These are phyloP conservation scores for Clitopilus passeckerianus DNA, from an alignment of 768 basidiomycete species.

Conservation along the genomic window DNA sequence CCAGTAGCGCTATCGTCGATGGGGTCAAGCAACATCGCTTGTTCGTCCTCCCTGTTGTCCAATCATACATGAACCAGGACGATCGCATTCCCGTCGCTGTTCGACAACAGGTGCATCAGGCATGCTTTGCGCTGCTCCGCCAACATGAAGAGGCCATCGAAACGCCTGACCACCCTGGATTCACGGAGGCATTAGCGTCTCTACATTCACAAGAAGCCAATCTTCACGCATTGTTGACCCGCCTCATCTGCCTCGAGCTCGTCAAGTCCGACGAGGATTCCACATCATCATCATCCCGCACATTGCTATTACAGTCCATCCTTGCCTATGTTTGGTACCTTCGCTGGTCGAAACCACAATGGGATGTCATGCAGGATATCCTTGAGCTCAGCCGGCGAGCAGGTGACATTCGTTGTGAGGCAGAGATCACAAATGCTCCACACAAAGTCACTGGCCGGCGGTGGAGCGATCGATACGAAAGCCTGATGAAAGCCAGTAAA, in stretches of 20 bases:
- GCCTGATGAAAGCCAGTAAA: no score
- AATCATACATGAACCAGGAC: constrained; percentile 10
- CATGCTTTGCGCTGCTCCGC: constrained; percentile 9
- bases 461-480: no score
- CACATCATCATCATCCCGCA: neutral
- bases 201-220: constrained; percentile 9
- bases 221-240: constrained; percentile 8
- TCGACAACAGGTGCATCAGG: constrained; percentile 4
- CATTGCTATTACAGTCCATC: neutral
- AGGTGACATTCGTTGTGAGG: no score
- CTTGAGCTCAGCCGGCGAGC: no score
- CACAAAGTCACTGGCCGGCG: no score
- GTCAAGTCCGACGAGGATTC: neutral
- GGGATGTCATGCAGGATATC: neutral
- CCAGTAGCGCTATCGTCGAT: neutral
- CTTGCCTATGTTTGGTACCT: constrained; percentile 1
- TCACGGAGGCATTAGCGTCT: neutral
- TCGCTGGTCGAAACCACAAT: neutral
- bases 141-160: constrained; percentile 2
- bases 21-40: neutral
- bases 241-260: neutral
- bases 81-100: constrained; percentile 4
- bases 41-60: constrained; percentile 14
- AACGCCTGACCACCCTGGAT: constrained; percentile 4
- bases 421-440: no score